Evolutionary conservation across 2,329 filamentous ascomycete genomes (phyloP), one percentile per base, ranked within the genome.

Genomic region (Trichoderma koningiopsis): DNA sequence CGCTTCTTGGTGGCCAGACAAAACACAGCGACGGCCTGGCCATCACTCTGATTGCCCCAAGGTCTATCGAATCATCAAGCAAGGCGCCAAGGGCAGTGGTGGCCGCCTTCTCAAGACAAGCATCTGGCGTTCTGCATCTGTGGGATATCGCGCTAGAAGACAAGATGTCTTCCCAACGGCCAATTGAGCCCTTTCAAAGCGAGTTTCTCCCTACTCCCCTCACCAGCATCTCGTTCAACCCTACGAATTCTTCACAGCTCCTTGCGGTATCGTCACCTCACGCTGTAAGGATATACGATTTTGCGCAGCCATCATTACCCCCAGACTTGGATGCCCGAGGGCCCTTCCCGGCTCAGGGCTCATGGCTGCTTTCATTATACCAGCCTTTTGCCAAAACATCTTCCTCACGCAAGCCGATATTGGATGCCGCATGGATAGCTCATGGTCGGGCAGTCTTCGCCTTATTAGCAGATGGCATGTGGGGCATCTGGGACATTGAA

Each of bases 401-500:
- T 19, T 75, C 82, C 5, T 77, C 83, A 2, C 82, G 89, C 55
- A 91, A 90, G 73, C 84, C 85, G 0, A 84, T 91, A n/a, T 77
- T 90, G 16, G 88, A 88, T 60, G 87, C 88, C 0, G 83, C 85
- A 5, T 91, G 89, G 89, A 84, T 90, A 59, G 81, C 84, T 2
- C 84, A 86, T 70, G 89, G 89, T 11, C 83, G 85, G 58, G 88
- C 88, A 5, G 80, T 91, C 33, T 79, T 91, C 52, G 82, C 83
- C 0, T 80, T 91, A 2, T 79, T 90, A 4, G 85, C 86, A 0
- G 89, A 91, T 72, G 89, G 88, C 7, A 88, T 88, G 75, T 91
- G 89, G 89, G 89, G 87, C 16, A 86, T 91, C 40, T 91, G 88
- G 88, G 88, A 91, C 73, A 83, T 91, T 56, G 87, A 90, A 71